A percentile compares a stretch with the other conserved stretches of the same genome.
phyloP scores from a whole-genome alignment of 2,329 filamentous ascomycete species.

The Scedosporium apiospermum region DNA sequence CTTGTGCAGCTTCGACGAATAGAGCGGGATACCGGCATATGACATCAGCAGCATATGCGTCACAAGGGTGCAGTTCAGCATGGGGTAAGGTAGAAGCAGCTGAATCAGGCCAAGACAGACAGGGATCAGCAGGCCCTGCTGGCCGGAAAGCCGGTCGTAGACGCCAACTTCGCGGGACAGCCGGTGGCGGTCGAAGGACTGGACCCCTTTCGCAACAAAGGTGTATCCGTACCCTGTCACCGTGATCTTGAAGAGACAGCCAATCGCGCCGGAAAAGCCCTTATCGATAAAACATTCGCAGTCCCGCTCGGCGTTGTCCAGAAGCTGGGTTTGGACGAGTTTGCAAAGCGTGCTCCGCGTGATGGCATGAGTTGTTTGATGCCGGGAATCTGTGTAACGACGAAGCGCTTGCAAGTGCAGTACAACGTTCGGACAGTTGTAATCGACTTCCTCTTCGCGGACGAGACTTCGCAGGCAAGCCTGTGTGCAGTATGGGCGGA shows the following conservation, averaged over 20 bases:
- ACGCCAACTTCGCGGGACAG: conserved; percentile 8
- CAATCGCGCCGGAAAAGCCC: not conserved
- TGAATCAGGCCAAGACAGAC: conserved; percentile 11
- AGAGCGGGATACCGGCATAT: conserved; percentile 5
- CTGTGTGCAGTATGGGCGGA: too few relatives aligned
- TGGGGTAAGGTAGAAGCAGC: conserved; percentile 7
- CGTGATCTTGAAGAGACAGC: conserved; percentile 11
- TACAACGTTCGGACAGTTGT: too few relatives aligned
- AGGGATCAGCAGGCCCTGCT: conserved; percentile 10
- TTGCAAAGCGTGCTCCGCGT: too few relatives aligned
- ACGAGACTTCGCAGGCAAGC: too few relatives aligned
- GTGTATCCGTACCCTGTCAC: conserved; percentile 12
- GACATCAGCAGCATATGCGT: conserved; percentile 12
- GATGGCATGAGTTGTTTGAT: too few relatives aligned
- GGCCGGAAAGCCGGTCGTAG: conserved; percentile 7
- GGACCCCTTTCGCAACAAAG: conserved; percentile 5
- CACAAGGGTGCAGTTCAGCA: conserved; percentile 1
- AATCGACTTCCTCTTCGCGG: too few relatives aligned
- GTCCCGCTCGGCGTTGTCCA: not conserved
- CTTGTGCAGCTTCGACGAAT: too few relatives aligned
- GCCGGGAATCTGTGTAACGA: too few relatives aligned
- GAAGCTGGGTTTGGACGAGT: not conserved
- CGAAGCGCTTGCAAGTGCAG: too few relatives aligned
- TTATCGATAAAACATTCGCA: not conserved
- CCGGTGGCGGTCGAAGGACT: conserved; percentile 8